Base-by-base conservation (phyloP, 495 filamentous ascomycete genomes). In the Chaetomidium leptoderma region DNA sequence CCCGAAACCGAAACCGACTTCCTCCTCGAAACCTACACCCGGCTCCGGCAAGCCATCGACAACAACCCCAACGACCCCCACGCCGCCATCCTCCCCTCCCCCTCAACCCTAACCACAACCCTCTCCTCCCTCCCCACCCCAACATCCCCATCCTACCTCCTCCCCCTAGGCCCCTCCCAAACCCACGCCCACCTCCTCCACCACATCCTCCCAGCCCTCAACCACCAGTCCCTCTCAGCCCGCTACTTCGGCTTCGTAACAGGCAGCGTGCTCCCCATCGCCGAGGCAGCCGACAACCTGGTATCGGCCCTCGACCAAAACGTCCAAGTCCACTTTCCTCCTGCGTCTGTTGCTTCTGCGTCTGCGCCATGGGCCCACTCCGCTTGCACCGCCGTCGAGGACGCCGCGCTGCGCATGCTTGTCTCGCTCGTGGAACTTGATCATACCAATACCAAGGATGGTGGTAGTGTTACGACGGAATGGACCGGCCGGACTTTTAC, bases 221-320 rank as follows among this genome's bases (percentile, higher is more conserved):
- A 86, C 60, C 74, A 70, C 17, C 80, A 71, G 81, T 80, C 69
- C 73, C 84, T 63, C 79, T 83, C 62, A 68, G 77, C 79, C 1
- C 70, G 70, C 58, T 97, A 95, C 76, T 93, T 88, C 71, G 92
- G 90, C 24, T 96, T 96, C 65, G 85, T 97, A 7, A 95, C 87
- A 0, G 92, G 92, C 19, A 88, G 89, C 16, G 72, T 76, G 30
- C 90, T 90, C 3, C 89, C 91, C 0, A 83, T 90, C n/a, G 91
- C 91, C 30, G 76, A 85, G 33, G 79, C 89, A n/a, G 92, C 89
- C 0, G 92, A 97, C 67, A 84, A 86, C 64, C 72, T 96, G 13
- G 90, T 91, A 47, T 85, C 82, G 9, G 79, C 81, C 2, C 82
- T 84, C 42, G 92, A 96, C 66, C 89, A 93, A 59, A 96, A 91